phyloP scores from a whole-genome alignment of 2,329 filamentous ascomycete genomes.

The Emergomyces pasteurianus region DNA sequence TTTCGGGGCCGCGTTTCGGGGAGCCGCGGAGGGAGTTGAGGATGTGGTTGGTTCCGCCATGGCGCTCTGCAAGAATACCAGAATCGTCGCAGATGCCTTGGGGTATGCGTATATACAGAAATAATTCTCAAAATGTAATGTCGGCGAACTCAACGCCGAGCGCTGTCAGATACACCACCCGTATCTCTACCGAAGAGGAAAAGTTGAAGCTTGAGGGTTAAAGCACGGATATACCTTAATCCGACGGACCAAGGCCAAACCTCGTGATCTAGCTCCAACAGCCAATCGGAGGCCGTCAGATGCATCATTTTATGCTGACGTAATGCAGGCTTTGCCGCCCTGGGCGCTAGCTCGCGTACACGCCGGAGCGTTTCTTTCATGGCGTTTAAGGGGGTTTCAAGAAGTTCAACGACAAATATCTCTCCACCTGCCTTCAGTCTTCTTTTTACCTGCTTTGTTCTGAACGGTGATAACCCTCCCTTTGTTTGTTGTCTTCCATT shows the following conservation, averaged over 20 bases:
- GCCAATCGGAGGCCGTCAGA: not conserved
- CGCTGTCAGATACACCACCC: not conserved
- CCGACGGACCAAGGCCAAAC: not conserved
- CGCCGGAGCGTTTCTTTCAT: no score
- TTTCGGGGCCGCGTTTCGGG: constrained; percentile 9
- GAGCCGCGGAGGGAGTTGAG: constrained; percentile 2
- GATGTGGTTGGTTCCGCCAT: constrained; percentile 3
- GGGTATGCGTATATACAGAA: not conserved
- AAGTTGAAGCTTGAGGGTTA: not conserved
- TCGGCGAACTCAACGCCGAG: not conserved
- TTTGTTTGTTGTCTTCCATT: not conserved
- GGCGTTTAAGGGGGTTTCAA: no score
- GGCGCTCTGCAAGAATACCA: not conserved
- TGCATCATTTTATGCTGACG: not conserved
- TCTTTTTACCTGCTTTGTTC: no score
- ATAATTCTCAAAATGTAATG: not conserved
- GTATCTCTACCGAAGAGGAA: no score
- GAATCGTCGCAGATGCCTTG: not conserved
- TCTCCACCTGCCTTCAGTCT: not conserved
- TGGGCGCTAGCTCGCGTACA: not conserved
- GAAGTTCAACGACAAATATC: no score
- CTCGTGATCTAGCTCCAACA: not conserved
- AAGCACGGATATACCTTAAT: not conserved
- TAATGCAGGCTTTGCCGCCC: not conserved
- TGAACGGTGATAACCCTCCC: not conserved